These are phyloP conservation scores for Ormosia emarginata DNA, from an alignment of 306 rosid genomes.

Conservation along the genomic window DNA sequence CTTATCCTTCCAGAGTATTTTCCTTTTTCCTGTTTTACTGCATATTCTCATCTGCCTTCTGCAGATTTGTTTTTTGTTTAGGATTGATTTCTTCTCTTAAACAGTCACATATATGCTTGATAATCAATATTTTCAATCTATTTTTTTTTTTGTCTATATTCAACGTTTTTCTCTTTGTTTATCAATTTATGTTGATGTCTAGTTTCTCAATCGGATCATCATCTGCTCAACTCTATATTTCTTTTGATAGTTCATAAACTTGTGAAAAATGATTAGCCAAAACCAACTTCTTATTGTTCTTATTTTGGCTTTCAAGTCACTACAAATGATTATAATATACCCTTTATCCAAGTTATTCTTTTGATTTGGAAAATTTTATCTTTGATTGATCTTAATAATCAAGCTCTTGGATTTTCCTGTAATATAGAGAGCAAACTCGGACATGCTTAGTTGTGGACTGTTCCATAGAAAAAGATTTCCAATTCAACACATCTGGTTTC, in stretches of 20 bases:
- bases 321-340: not conserved
- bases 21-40: not conserved
- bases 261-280: slow-evolving; percentile 12
- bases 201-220: slow-evolving; percentile 27
- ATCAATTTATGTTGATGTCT: not conserved
- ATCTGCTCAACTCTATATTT: not conserved
- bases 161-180: not conserved
- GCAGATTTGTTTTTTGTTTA: slow-evolving; percentile 9
- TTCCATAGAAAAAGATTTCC: slow-evolving; percentile 18
- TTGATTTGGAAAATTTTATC: not conserved
- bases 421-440: slow-evolving; percentile 24
- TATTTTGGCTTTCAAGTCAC: not conserved
- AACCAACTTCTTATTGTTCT: not conserved
- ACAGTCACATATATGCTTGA: not conserved
- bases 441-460: slow-evolving; percentile 34
- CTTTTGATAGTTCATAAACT: not conserved
- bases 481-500: slow-evolving; percentile 13
- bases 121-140: not conserved
- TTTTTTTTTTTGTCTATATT: not conserved
- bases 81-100: slow-evolving; percentile 10
- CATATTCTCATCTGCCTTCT: slow-evolving; percentile 41
- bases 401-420: not conserved
- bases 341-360: slow-evolving; percentile 5
- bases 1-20: not conserved
- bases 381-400: slow-evolving; percentile 4